Evolutionary conservation across 345 rosid species (phyloP), one percentile per base, ranked within the genome.

Genomic region (Citrus cavaleriei): DNA sequence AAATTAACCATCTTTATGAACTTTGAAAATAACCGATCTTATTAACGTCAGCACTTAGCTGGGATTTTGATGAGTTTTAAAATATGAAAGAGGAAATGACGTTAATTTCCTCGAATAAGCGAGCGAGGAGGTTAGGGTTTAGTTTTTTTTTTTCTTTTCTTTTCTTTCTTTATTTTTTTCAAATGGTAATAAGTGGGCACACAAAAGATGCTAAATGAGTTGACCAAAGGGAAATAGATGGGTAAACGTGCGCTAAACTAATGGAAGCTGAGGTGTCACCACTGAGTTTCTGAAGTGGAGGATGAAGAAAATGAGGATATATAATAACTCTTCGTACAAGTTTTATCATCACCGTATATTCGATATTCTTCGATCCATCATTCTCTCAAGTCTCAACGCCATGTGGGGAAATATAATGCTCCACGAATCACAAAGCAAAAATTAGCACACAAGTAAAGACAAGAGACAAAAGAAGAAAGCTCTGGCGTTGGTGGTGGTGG

Each of bases 191-290:
- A 51, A 54, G 58, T 18, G 58, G 90, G 88, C 88, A 78, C 85
- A 85, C 87, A 87, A 79, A 83, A 81, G 82, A 75, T 18, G 78
- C 37, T 62, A 63, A 37, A 72, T 25, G 57, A 72, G 81, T 72
- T 79, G 81, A 79, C 72, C 72, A 18, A 30, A 3, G 75, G 70
- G 49, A n/a, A 62, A 18, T 18, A 14, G 58, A 18, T 78, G 58
- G 77, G 18, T 46, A 79, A 57, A 51, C 40, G 65, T 79, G 57
- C 81, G 83, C 69, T 75, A 70, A 46, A 84, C 69, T 75, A 70
- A 46, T 77, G 84, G 88, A 85, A 83, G 81, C 84, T 83, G 88
- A 81, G 74, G 84, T 78, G 81, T 80, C 74, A 37, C 83, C 87
- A 72, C 79, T 77, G 49, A 61, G 76, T 54, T 62, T 67, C 30